These are phyloP conservation scores for Alnus rubra DNA, from an alignment of 306 rosid species.

Conservation along the genomic window DNA sequence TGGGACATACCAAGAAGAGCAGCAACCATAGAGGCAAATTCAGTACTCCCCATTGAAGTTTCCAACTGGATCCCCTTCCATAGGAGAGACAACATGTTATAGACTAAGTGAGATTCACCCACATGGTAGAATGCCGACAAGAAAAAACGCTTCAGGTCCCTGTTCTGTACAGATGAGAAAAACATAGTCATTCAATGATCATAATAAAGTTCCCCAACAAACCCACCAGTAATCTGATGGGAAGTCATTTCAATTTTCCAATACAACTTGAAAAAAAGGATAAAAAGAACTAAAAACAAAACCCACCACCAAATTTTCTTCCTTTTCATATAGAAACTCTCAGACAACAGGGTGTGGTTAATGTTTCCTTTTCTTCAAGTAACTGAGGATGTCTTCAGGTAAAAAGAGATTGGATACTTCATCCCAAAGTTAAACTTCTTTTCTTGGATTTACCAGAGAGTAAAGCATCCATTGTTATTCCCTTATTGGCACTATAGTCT, in stretches of 20 bases:
- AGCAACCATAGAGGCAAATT: slow-evolving; percentile 74
- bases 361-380: background rate
- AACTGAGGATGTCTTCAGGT: background rate
- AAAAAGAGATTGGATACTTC: background rate
- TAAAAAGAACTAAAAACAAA: background rate
- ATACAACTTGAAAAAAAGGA: background rate
- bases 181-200: background rate
- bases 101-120: slow-evolving; percentile 78
- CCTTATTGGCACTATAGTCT: too few relatives aligned
- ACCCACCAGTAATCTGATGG: background rate
- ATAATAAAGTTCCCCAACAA: background rate
- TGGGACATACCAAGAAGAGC: slow-evolving; percentile 67
- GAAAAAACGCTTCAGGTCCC: slow-evolving; percentile 69
- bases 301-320: too few relatives aligned
- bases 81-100: slow-evolving; percentile 86
- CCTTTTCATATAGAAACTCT: background rate
- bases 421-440: background rate
- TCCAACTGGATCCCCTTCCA: slow-evolving; percentile 92
- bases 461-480: background rate
- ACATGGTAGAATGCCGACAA: slow-evolving; percentile 81
- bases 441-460: background rate
- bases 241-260: background rate
- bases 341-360: background rate
- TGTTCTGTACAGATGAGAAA: slow-evolving; percentile 38
- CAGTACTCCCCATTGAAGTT: slow-evolving; percentile 58